Evolutionary conservation across 768 basidiomycete genomes (phyloP), one percentile per base, ranked within the genome.

Genomic region (Boletus barrowsii): DNA sequence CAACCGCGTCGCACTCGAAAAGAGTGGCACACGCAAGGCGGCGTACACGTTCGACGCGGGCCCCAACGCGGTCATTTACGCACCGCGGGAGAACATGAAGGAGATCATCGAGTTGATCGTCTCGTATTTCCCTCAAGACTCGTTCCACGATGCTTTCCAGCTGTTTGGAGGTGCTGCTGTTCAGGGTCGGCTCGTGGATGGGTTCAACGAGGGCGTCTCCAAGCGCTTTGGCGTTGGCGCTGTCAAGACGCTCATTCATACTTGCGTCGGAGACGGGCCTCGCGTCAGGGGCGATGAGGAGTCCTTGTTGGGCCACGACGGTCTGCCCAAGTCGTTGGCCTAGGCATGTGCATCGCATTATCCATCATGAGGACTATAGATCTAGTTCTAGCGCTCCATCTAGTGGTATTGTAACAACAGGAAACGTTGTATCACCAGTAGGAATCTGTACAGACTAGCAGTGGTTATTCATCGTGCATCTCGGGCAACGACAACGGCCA

Each of bases 11-110:
- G 77, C 83, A 2, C 72, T 87, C 35, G 84, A 75, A 53, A 73
- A 55, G 68, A 82, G 71, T 43, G 76, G 77, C 3, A 81, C 82
- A 49, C 76, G 83, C 70, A 85, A 90, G 65, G 97, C 94, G 0
- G 97, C 96, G 40, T 99, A 99, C 73, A 99, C 97, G n/a, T 98
- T 89, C 68, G 97, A 99, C 65, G 97, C 97, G 0, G 97, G 97
- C 32, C 97, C 97, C 14, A 99, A 99, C 73, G 95, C 95, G 3
- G 97, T 99, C 68, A 93, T 99, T 65, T 99, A 98, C 73, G 83
- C 93, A 0, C 80, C 82, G 5, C 78, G 86, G 60, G 79, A 84
- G 64, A 83, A 95, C 72, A 75, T 97, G 64, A 81, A 80, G 59
- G 83, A 87, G 70, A 87, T 99, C 61, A 75, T 93, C 43, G 75